phyloP scores from a whole-genome alignment of 164 flowering plant genomes.

The Berberis thunbergii region DNA sequence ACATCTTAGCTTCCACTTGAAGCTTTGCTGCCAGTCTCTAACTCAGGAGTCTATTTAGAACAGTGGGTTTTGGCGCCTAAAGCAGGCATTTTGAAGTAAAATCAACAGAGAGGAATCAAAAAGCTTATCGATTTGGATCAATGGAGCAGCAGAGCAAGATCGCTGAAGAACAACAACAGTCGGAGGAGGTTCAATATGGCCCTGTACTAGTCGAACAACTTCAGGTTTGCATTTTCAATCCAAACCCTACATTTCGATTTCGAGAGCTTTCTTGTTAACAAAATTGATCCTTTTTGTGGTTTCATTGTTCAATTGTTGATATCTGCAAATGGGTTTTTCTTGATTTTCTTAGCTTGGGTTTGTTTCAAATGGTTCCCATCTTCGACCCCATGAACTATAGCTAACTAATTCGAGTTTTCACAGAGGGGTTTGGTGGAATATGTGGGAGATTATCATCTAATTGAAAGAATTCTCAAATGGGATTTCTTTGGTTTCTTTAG shows the following conservation, averaged over 20 bases:
- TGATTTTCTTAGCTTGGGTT: background rate
- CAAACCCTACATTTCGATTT: too few relatives aligned
- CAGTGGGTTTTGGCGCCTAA: background rate
- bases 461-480: too few relatives aligned
- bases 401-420: too few relatives aligned
- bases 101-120: background rate
- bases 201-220: conserved; percentile 83
- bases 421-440: too few relatives aligned
- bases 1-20: background rate
- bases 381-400: too few relatives aligned
- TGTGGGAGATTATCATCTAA: too few relatives aligned
- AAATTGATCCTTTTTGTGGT: background rate
- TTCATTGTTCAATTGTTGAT: background rate
- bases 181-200: conserved; percentile 72
- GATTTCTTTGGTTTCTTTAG: too few relatives aligned
- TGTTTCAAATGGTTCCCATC: too few relatives aligned
- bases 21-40: background rate
- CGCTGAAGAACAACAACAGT: conserved; percentile 30
- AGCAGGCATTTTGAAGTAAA: background rate
- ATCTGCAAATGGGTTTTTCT: background rate
- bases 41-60: background rate
- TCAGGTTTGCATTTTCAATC: conserved; percentile 40
- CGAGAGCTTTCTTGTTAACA: background rate
- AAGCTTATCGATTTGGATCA: background rate
- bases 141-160: conserved; percentile 48